Evolutionary conservation across 176 grass and related monocot species (phyloP).

Genomic region (Zoysia pacifica): DNA sequence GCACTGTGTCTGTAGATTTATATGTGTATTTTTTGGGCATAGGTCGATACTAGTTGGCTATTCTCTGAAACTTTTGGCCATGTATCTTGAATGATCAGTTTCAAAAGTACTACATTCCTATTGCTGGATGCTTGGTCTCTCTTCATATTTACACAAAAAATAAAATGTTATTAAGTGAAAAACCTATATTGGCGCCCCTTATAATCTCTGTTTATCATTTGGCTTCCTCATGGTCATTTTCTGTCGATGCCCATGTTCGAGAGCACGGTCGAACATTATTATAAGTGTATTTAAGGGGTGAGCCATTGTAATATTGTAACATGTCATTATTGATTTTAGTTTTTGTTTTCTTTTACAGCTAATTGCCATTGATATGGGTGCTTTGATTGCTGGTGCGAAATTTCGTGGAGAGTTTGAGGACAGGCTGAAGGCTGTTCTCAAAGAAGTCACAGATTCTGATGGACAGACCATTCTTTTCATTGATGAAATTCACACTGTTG

Average conservation of each 20-base stretch:
- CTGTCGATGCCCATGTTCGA: background rate
- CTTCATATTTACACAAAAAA: too few species aligned
- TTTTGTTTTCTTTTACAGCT: slow-evolving; percentile 51
- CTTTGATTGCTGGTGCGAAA: slow-evolving; percentile 94
- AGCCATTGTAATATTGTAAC: background rate
- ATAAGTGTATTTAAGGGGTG: background rate
- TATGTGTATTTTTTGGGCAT: background rate
- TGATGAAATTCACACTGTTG: slow-evolving; percentile 98
- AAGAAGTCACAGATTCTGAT: slow-evolving; percentile 93
- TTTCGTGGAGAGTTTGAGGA: slow-evolving; percentile 98
- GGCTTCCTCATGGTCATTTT: too few species aligned
- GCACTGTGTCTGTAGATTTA: background rate
- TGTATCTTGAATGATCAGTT: slow-evolving; percentile 11
- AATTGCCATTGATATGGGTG: slow-evolving; percentile 96
- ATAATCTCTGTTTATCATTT: too few species aligned
- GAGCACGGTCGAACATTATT: background rate
- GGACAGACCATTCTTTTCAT: slow-evolving; percentile 91
- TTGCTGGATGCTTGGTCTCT: background rate
- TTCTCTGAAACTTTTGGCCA: background rate
- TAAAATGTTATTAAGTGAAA: too few species aligned
- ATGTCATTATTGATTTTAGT: background rate
- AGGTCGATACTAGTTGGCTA: background rate
- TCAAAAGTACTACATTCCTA: background rate
- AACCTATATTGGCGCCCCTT: too few species aligned
- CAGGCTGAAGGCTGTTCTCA: slow-evolving; percentile 96